phyloP scores from a whole-genome alignment of 2,329 filamentous ascomycete species.

The Phaeomoniella chlamydospora region DNA sequence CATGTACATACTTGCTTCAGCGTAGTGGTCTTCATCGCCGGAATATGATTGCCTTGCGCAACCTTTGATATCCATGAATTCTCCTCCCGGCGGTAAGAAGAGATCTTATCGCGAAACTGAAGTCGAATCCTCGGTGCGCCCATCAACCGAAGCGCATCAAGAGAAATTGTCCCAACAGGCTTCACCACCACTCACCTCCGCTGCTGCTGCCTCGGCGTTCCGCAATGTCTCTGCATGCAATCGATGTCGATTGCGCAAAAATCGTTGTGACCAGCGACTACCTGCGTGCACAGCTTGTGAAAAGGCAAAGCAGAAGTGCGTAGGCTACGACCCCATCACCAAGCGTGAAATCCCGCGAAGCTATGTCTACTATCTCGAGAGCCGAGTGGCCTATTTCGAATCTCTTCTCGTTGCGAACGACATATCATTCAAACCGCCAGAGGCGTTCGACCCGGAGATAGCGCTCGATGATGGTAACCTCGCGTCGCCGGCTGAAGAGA shows the following conservation, averaged over 20 bases:
- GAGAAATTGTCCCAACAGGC: background rate
- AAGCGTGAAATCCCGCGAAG: conserved; percentile 86
- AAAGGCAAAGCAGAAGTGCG: conserved; percentile 81
- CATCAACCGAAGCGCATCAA: background rate
- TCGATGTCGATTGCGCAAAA: conserved; percentile 81
- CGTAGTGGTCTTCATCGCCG: too few relatives aligned
- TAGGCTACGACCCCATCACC: conserved; percentile 91
- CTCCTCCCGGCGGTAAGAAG: conserved; percentile 10
- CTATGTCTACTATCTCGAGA: conserved; percentile 92
- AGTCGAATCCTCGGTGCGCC: conserved; percentile 5
- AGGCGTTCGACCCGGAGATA: conserved; percentile 45
- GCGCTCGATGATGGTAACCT: conserved; percentile 4
- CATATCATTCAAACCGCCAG: conserved; percentile 57
- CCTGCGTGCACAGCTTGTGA: conserved; percentile 85
- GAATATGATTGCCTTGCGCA: too few relatives aligned
- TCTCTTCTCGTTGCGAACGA: conserved; percentile 53
- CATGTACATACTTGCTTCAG: too few relatives aligned
- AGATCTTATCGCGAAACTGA: conserved; percentile 10
- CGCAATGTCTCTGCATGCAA: conserved; percentile 91
- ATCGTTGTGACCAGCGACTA: conserved; percentile 83
- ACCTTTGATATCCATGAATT: conserved; percentile 6
- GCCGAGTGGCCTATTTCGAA: conserved; percentile 71
- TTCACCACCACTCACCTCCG: conserved; percentile 11
- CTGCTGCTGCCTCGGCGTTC: conserved; percentile 36
- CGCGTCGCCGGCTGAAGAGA: conserved; percentile 2